phyloP scores from a whole-genome alignment of 2,329 filamentous ascomycete species.

The Cytospora piceae region DNA sequence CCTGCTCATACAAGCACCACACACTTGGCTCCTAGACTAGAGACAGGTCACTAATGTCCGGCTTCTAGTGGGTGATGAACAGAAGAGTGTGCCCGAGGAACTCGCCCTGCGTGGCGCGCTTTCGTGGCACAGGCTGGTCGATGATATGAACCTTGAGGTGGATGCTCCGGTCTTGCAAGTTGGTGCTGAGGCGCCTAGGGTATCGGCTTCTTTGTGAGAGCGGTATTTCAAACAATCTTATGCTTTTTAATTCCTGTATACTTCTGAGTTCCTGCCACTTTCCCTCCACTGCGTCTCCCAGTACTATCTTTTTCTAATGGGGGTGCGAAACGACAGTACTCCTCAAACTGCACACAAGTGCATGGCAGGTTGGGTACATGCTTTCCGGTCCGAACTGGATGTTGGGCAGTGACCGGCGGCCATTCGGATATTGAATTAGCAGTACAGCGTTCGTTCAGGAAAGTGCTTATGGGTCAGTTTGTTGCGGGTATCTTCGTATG shows the following conservation, averaged over 20 bases:
- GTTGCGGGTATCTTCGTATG: background rate
- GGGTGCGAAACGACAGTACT: background rate
- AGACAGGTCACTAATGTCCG: background rate
- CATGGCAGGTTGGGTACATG: conserved; percentile 38
- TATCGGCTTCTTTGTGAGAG: background rate
- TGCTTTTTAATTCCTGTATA: conserved; percentile 1
- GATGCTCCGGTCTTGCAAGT: conserved; percentile 7
- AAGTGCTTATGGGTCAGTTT: background rate
- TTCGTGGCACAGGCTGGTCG: conserved; percentile 53
- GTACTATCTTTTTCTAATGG: too few species aligned
- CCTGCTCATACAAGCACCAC: background rate
- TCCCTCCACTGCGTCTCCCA: too few species aligned
- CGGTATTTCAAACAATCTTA: background rate
- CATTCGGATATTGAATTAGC: background rate
- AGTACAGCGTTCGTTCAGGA: background rate
- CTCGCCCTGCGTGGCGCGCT: conserved; percentile 50
- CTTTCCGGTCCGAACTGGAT: conserved; percentile 4
- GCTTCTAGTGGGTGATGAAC: conserved; percentile 53
- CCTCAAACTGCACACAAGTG: conserved; percentile 34
- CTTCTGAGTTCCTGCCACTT: too few species aligned
- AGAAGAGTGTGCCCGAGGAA: conserved; percentile 54
- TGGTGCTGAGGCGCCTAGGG: background rate
- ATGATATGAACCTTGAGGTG: conserved; percentile 41
- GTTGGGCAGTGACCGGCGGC: background rate
- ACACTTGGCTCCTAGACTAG: background rate